Base-by-base conservation (phyloP, 2,329 filamentous ascomycete genomes). In the Parastagonospora nodorum region DNA sequence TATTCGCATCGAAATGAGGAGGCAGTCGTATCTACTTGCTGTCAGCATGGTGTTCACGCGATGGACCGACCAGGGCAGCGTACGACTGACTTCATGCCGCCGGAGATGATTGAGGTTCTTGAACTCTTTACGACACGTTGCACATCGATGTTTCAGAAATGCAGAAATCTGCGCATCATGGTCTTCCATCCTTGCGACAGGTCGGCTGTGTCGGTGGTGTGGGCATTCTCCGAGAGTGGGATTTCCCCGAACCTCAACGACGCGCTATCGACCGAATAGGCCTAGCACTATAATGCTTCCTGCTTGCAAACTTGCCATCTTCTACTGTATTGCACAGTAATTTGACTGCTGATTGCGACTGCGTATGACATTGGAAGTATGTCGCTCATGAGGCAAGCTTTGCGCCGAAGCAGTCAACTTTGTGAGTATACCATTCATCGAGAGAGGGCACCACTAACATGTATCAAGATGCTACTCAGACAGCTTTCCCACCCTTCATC, bases 191-290 rank as follows among this genome's bases (percentile, higher is more conserved):
- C 15, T 16, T 8, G 3, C 8, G 4, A 9, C n/a, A 37, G 19
- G 14, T 16, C 8, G n/a, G 35, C 8, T 16, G 35, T 9, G 2
- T 15, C 8, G 6, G 11, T 37, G 12, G 10, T 28, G 51, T 57
- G 54, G 54, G 51, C 28, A 44, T 54, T 54, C 33, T 35, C 35
- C 31, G 36, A 15, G 38, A 45, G 51, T 58, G 51, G 49, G 52
- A 24, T 50, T 58, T 55, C 11, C 27, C 27, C 27, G 52, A 31
- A 2, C 8, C 15, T 15, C 16, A 2, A 8, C 9, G 15, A 3
- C 10, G 6, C 36, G 16, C 45, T 30, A 41, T 48, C 19, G 38
- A 44, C 31, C 27, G 32, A 52, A 48, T 14, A 40, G 45, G 39
- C 36, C 6, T 15, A 15, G 15, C 3, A 36, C 28, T 39, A 45